phyloP scores from a whole-genome alignment of 345 rosid genomes.

The Hypericum androsaemum region DNA sequence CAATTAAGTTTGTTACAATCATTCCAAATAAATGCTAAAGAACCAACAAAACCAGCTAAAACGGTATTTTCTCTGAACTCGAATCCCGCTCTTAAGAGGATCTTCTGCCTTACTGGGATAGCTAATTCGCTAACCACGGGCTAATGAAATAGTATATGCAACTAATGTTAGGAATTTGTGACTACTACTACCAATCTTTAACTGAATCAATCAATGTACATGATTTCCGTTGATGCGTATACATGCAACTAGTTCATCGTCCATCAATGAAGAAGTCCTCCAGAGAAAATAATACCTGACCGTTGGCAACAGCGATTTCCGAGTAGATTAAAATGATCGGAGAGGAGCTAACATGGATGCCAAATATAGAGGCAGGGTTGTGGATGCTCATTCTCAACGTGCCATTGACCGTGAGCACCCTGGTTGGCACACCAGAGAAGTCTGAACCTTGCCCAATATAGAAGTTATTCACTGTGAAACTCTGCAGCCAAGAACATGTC shows the following conservation, averaged over 20 bases:
- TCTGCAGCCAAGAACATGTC: slow-evolving; percentile 32
- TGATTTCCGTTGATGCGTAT: too few species aligned
- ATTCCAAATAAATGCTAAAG: neutral
- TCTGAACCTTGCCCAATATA: slow-evolving; percentile 66
- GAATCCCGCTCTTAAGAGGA: too few species aligned
- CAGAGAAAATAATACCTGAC: slow-evolving; percentile 34
- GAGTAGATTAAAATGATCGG: slow-evolving; percentile 51
- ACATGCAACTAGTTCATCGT: too few species aligned
- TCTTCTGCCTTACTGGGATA: too few species aligned
- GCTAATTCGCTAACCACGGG: too few species aligned
- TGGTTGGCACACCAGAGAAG: slow-evolving; percentile 61
- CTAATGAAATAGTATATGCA: too few species aligned
- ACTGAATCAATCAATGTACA: too few species aligned
- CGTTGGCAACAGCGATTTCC: slow-evolving; percentile 47
- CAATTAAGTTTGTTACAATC: too few species aligned
- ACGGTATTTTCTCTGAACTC: too few species aligned
- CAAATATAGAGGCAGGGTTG: slow-evolving; percentile 74
- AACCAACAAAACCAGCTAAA: too few species aligned
- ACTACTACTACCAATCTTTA: too few species aligned
- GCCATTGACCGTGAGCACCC: slow-evolving; percentile 58
- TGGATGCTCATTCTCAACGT: slow-evolving; percentile 47
- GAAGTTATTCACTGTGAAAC: slow-evolving; percentile 44
- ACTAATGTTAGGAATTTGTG: too few species aligned
- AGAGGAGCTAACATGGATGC: slow-evolving; percentile 63
- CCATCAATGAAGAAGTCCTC: neutral